Conservation (phyloP, 148 eudicot genomes). For the Chenopodium quinoa region DNA sequence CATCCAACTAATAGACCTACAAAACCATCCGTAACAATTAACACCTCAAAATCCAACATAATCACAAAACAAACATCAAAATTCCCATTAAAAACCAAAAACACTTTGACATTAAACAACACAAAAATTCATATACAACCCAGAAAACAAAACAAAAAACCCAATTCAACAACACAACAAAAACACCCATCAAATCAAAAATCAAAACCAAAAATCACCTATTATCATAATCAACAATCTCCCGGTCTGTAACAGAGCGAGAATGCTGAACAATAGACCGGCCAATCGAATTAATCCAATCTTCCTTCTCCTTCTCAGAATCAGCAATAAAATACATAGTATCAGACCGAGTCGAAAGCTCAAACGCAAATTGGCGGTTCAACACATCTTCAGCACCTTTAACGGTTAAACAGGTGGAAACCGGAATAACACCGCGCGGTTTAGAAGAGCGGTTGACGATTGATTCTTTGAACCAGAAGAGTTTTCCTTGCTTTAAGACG, state of each 20-base stretch:
- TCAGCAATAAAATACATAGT: slow-evolving; percentile 91
- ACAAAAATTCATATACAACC: slow-evolving; percentile 16
- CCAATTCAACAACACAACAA: slow-evolving; percentile 2
- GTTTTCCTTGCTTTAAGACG: slow-evolving; percentile 76
- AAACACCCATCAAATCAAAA: not conserved
- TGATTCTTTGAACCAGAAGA: slow-evolving; percentile 91
- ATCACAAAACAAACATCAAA: not conserved
- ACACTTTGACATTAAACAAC: not conserved
- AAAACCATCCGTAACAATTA: not conserved
- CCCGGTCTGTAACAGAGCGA: slow-evolving; percentile 67
- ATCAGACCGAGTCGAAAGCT: slow-evolving; percentile 65
- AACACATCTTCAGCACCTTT: slow-evolving; percentile 89
- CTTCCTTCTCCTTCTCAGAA: slow-evolving; percentile 90
- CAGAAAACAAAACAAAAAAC: not conserved
- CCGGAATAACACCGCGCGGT: slow-evolving; percentile 80
- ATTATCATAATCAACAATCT: slow-evolving; percentile 58
- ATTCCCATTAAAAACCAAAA: not conserved
- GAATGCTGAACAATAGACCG: slow-evolving; percentile 85
- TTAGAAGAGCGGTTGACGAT: slow-evolving; percentile 49
- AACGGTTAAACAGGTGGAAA: slow-evolving; percentile 65
- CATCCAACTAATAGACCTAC: too few relatives aligned
- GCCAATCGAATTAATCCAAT: slow-evolving; percentile 92
- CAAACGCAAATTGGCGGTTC: slow-evolving; percentile 66
- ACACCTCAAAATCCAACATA: not conserved
- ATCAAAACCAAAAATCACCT: not conserved